phyloP scores from a whole-genome alignment of 495 filamentous ascomycete genomes.

The Talaromyces liani region DNA sequence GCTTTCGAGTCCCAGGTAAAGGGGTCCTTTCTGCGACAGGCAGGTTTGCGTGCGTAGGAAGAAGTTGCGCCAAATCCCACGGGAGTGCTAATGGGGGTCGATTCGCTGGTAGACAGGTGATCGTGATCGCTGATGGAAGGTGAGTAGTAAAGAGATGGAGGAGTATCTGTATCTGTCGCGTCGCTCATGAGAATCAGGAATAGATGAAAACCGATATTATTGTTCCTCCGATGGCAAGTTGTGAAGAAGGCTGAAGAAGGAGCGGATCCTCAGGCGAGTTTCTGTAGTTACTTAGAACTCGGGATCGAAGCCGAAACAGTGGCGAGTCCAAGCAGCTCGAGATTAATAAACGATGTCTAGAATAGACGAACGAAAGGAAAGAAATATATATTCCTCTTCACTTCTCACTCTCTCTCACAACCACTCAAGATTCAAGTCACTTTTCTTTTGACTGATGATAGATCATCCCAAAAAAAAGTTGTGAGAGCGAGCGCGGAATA shows the following conservation, averaged over 20 bases:
- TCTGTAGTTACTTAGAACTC: not conserved
- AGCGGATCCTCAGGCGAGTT: not conserved
- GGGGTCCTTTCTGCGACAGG: constrained; percentile 33
- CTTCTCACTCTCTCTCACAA: not conserved
- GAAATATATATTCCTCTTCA: not conserved
- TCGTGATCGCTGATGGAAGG: constrained; percentile 31
- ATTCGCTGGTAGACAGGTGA: constrained; percentile 34
- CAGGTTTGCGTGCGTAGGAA: constrained; percentile 27
- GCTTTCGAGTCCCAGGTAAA: constrained; percentile 29
- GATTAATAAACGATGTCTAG: not conserved
- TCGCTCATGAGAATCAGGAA: constrained; percentile 33
- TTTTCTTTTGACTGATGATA: not conserved
- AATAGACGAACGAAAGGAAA: not conserved
- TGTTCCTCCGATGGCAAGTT: not conserved
- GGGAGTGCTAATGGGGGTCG: constrained; percentile 35
- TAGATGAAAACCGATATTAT: constrained; percentile 5
- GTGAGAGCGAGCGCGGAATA: not conserved
- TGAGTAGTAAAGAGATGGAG: constrained; percentile 32
- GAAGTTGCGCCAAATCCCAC: constrained; percentile 31
- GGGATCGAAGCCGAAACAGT: not conserved
- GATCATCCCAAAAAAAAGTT: constrained; percentile 3
- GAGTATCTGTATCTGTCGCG: constrained; percentile 30
- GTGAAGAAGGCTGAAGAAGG: not conserved
- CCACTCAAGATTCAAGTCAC: not conserved
- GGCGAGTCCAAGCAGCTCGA: not conserved